Conservation (phyloP, 345 rosid genomes). For the Populus simonii region DNA sequence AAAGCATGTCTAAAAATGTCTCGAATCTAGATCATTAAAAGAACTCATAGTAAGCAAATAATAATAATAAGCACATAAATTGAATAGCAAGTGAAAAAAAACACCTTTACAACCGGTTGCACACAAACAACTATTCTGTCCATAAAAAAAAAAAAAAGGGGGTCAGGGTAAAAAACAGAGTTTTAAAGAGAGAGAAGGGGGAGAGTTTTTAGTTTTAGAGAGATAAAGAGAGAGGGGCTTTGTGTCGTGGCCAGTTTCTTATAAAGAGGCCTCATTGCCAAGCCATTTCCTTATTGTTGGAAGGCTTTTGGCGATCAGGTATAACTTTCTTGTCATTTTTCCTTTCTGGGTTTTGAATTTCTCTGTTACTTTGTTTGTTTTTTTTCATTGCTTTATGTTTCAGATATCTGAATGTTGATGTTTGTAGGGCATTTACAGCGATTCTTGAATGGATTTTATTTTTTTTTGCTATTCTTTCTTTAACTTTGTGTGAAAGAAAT, state of each 20-base stretch:
- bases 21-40: neutral
- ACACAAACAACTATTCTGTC: neutral
- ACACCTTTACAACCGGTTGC: neutral
- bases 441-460: neutral
- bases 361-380: neutral
- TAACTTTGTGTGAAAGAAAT: neutral
- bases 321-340: neutral
- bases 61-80: neutral
- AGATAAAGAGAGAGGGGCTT: neutral
- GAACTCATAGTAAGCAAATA: neutral
- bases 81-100: neutral
- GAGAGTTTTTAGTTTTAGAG: neutral
- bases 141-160: neutral
- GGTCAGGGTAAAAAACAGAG: neutral
- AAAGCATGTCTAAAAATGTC: too few relatives aligned
- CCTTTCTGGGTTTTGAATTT: neutral
- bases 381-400: neutral
- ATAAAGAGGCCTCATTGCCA: neutral
- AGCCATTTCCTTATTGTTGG: neutral
- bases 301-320: neutral
- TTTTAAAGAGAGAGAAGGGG: neutral
- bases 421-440: neutral
- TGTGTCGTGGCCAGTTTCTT: neutral
- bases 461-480: neutral
- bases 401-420: neutral